A percentile compares a stretch with the other conserved stretches of the same genome.
Evolutionary conservation across 177 flowering plant species (phyloP).

Genomic region (Vitis hybrid): DNA sequence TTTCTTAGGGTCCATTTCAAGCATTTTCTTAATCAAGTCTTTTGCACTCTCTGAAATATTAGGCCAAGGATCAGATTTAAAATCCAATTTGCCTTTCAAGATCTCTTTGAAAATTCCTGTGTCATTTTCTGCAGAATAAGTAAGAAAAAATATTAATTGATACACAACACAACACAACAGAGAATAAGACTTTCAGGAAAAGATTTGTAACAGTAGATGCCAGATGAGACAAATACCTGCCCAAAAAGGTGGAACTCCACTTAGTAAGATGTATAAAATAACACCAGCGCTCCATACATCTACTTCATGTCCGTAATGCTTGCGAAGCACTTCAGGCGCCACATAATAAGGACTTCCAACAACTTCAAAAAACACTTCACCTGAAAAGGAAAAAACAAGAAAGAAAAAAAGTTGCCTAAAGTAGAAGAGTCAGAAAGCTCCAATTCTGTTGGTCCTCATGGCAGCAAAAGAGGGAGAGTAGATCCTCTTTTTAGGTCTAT

Average conservation of each 20-base stretch:
- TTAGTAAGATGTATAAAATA: slow-evolving; percentile 23
- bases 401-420: no score
- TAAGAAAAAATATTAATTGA: background rate
- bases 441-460: no score
- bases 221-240: slow-evolving; percentile 17
- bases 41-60: slow-evolving; percentile 73
- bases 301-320: slow-evolving; percentile 23
- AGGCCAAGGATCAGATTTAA: slow-evolving; percentile 81
- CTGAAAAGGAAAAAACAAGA: no score
- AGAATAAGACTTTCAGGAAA: background rate
- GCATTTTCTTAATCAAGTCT: slow-evolving; percentile 67
- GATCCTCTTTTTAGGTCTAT: no score
- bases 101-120: slow-evolving; percentile 40
- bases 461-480: no score
- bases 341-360: no score
- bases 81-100: slow-evolving; percentile 65
- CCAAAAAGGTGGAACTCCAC: slow-evolving; percentile 35
- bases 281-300: slow-evolving; percentile 36
- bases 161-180: no score
- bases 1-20: slow-evolving; percentile 61
- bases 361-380: no score
- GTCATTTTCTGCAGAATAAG: slow-evolving; percentile 56
- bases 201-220: background rate
- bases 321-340: no score
- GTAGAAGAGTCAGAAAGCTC: no score